Base-by-base conservation (phyloP, 169 alveolate genomes). In the Fabrea salina region DNA sequence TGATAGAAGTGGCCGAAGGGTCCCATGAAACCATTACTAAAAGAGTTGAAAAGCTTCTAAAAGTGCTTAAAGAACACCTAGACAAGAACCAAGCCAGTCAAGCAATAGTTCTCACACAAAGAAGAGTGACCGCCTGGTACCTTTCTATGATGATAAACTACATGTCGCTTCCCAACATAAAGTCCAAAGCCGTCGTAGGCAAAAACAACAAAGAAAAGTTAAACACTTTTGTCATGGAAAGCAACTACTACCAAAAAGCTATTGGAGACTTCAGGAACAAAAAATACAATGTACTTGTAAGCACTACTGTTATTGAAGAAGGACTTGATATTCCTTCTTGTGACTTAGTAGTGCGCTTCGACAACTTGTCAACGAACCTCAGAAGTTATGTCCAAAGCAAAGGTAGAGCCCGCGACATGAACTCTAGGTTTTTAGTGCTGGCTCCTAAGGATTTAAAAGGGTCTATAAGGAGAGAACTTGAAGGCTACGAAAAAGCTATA, bases 251-350 rank as follows among this genome's bases (percentile, higher is more conserved):
- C 8, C 27, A 19, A 16, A 32, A 68, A 30, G 27, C 19, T 43
- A 19, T 68, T 13, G 44, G 16, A 68, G 61, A 30, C 1, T 79
- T 79, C 37, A 66, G 81, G 70, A 25, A 44, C 5, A 41, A 50
- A 67, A 41, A 53, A n/a, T 43, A 54, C 30, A 32, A 70, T 22
- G 77, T 79, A 3, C 19, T 79, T 37, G 57, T 79, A 1, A 22
- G 81, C 33, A 79, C 85, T n/a, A 44, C 57, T 51, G 81, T 79
- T 2, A 41, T 75, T 6, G 85, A 66, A 54, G 81, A 68, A 68
- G 85, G 85, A 13, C 49, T 79, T 27, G 85, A 68, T 67, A 56
- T 79, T 25, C 84, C 84, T 41, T 27, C 58, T 11, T 78, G 84
- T 47, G 74, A 78, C 51, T 50, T 56, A 16, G 84, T 78, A 25